phyloP scores from a whole-genome alignment of 1,139 yeast genomes.

The Kazachstania sp. region DNA sequence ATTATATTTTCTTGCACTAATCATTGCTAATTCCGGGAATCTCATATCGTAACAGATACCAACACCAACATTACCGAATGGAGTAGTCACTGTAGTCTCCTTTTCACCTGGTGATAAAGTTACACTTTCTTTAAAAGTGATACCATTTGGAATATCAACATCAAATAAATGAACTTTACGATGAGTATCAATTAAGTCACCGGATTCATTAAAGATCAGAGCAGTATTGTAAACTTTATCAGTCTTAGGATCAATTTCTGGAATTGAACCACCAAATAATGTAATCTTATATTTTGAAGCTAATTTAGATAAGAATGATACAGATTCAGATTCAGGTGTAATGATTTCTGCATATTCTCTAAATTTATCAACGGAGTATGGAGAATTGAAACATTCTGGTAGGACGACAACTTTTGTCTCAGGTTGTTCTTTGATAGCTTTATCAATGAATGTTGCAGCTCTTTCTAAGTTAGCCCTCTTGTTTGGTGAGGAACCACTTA shows the following conservation, averaged over 20 bases:
- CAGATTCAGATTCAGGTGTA: slow-evolving; percentile 27
- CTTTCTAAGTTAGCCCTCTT: slow-evolving; percentile 51
- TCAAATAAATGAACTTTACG: slow-evolving; percentile 86
- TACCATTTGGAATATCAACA: slow-evolving; percentile 82
- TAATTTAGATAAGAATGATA: slow-evolving; percentile 45
- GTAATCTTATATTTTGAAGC: slow-evolving; percentile 56
- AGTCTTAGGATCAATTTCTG: slow-evolving; percentile 54
- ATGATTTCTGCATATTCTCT: slow-evolving; percentile 72
- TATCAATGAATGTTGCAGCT: slow-evolving; percentile 41
- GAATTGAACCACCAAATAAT: slow-evolving; percentile 85
- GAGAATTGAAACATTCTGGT: slow-evolving; percentile 88
- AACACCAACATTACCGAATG: slow-evolving; percentile 70
- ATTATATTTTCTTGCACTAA: slow-evolving; percentile 57
- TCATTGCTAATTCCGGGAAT: slow-evolving; percentile 81
- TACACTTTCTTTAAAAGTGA: slow-evolving; percentile 73
- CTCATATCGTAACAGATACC: slow-evolving; percentile 92
- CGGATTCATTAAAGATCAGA: slow-evolving; percentile 59
- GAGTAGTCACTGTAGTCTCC: slow-evolving; percentile 67
- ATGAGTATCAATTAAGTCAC: slow-evolving; percentile 74
- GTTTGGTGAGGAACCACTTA: slow-evolving; percentile 35
- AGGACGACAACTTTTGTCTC: slow-evolving; percentile 44
- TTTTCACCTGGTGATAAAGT: slow-evolving; percentile 70
- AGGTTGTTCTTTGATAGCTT: slow-evolving; percentile 44
- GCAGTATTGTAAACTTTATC: slow-evolving; percentile 73
- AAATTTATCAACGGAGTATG: slow-evolving; percentile 82